Evolutionary conservation across 2,329 filamentous ascomycete species (phyloP).

Genomic region (Pseudogymnoascus sp.): DNA sequence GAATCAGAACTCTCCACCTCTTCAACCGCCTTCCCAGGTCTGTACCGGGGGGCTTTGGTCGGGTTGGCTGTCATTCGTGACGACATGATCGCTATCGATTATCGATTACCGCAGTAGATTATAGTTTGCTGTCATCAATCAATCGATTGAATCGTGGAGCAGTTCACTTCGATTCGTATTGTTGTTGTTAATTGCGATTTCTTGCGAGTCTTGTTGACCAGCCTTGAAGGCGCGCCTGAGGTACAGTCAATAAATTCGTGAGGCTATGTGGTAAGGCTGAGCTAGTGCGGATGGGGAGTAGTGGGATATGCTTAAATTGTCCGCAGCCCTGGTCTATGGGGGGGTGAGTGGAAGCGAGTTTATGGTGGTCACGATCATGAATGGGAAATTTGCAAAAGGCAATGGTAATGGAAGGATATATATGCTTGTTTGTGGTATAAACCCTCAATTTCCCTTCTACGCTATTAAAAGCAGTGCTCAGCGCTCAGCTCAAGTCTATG

Average conservation of each 20-base stretch:
- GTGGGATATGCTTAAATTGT: not conserved
- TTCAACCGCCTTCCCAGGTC: conserved; percentile 69
- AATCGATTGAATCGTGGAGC: not conserved
- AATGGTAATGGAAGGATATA: not conserved
- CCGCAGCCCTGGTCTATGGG: too few relatives aligned
- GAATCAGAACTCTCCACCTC: conserved; percentile 37
- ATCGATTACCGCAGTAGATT: too few relatives aligned
- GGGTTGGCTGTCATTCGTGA: conserved; percentile 92
- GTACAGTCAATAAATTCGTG: not conserved
- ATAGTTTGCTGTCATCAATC: too few relatives aligned
- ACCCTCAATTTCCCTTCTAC: not conserved
- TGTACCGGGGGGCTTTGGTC: conserved; percentile 69
- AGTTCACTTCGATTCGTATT: not conserved
- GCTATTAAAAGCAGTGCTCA: not conserved
- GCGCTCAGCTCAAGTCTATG: not conserved
- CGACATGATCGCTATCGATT: conserved; percentile 40
- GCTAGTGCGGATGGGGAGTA: not conserved
- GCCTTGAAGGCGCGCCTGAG: not conserved
- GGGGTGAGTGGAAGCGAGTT: too few relatives aligned
- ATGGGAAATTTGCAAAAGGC: not conserved
- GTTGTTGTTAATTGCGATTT: not conserved
- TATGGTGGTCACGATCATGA: too few relatives aligned
- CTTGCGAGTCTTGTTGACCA: not conserved
- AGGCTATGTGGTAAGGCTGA: not conserved
- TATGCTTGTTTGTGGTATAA: not conserved